A percentile compares a stretch with the other conserved stretches of the same genome.
Evolutionary conservation across 805 yeast genomes (phyloP).

Genomic region (Barnettozyma wickerhamii): DNA sequence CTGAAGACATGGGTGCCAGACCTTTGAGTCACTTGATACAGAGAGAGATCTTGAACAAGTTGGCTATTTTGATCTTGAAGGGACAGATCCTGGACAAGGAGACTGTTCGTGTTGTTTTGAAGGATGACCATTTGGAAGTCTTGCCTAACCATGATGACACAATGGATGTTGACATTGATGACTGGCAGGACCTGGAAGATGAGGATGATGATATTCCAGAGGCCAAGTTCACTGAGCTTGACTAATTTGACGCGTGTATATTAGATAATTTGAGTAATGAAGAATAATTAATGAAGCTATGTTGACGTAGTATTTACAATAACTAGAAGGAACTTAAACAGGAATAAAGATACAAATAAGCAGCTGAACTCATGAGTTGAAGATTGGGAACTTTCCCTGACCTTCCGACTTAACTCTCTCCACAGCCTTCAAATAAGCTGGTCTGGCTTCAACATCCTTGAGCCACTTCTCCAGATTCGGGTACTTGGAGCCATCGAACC

Average conservation of each 20-base stretch:
- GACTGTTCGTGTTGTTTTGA: constrained; percentile 57
- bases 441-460: constrained; percentile 19
- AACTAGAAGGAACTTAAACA: too few species aligned
- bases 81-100: constrained; percentile 90
- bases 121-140: constrained; percentile 66
- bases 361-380: too few species aligned
- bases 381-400: neutral
- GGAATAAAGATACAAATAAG: too few species aligned
- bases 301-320: too few species aligned
- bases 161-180: constrained; percentile 43
- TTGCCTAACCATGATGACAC: constrained; percentile 77
- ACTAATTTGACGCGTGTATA: too few species aligned
- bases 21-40: constrained; percentile 93
- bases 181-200: constrained; percentile 56
- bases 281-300: too few species aligned
- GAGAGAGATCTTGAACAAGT: constrained; percentile 75
- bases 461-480: constrained; percentile 28
- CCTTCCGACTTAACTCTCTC: constrained; percentile 27
- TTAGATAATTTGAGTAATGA: too few species aligned
- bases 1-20: constrained; percentile 93
- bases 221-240: constrained; percentile 13
- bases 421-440: constrained; percentile 38
- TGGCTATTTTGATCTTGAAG: constrained; percentile 84
- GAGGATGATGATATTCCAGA: constrained; percentile 39
- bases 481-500: constrained; percentile 17